phyloP scores from a whole-genome alignment of 768 basidiomycete species.

The Collybia mongolica region DNA sequence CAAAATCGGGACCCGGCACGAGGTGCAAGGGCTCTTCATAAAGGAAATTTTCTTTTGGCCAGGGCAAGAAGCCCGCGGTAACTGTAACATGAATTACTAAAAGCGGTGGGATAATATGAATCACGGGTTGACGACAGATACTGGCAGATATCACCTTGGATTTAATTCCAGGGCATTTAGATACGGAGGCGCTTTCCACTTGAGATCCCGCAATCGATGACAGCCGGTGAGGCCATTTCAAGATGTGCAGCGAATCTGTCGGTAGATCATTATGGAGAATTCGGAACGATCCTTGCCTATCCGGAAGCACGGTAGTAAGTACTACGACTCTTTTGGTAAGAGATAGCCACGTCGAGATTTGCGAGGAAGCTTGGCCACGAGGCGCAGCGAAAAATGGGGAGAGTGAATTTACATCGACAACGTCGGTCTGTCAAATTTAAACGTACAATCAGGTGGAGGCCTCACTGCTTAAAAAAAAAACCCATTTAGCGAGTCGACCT shows the following conservation, averaged over 20 bases:
- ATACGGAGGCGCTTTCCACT: not conserved
- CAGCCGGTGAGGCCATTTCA: not conserved
- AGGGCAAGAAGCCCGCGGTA: constrained; percentile 44
- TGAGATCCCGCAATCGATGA: not conserved
- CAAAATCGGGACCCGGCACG: constrained; percentile 33
- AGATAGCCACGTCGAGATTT: constrained; percentile 23
- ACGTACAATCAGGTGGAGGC: not conserved
- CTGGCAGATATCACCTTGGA: constrained; percentile 19
- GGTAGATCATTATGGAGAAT: constrained; percentile 4
- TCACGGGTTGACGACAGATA: constrained; percentile 39
- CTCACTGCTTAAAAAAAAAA: no score
- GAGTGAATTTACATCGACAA: constrained; percentile 11
- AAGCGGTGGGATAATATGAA: constrained; percentile 17
- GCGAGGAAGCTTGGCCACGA: constrained; percentile 26
- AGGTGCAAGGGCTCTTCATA: constrained; percentile 26
- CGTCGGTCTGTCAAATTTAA: not conserved
- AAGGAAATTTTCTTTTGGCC: constrained; percentile 28
- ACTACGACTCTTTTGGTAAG: constrained; percentile 8
- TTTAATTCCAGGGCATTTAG: not conserved
- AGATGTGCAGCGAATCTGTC: constrained; percentile 25
- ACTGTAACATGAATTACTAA: constrained; percentile 25
- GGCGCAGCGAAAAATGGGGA: constrained; percentile 4
- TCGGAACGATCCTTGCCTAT: not conserved
- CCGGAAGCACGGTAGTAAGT: not conserved
- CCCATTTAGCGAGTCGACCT: no score